Evolutionary conservation across 139 green algal species (phyloP).

Genomic region (Haematococcus sp.): DNA sequence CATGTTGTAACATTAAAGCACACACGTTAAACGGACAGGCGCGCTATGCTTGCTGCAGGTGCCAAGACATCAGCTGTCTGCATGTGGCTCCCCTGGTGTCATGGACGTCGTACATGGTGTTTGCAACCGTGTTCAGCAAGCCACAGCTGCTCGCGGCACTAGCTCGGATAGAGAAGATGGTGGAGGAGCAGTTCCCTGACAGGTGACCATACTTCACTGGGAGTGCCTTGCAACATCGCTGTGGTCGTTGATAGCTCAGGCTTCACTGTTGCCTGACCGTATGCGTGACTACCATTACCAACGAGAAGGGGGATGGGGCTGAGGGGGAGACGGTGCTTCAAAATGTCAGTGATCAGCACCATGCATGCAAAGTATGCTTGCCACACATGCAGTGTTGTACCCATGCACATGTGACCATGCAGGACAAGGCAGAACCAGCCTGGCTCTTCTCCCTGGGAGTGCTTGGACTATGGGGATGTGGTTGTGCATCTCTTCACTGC

Average conservation of each 20-base stretch:
- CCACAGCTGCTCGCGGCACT: conserved; percentile 58
- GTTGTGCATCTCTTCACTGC: conserved; percentile 63
- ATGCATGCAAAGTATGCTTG: too few species aligned
- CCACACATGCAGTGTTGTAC: too few species aligned
- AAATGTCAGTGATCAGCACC: too few species aligned
- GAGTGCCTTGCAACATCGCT: too few species aligned
- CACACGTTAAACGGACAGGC: too few species aligned
- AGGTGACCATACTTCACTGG: conserved; percentile 8
- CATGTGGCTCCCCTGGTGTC: conserved; percentile 64
- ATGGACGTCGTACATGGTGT: conserved; percentile 65
- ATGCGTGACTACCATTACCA: too few species aligned
- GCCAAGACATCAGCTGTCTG: conserved; percentile 58
- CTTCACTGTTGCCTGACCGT: too few species aligned
- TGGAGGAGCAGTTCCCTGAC: conserved; percentile 18
- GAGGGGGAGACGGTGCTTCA: too few species aligned
- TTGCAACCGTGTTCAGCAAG: conserved; percentile 1
- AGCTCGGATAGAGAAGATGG: conserved; percentile 53
- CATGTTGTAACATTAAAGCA: too few species aligned
- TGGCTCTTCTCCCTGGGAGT: conserved; percentile 43
- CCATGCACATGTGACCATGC: too few species aligned
- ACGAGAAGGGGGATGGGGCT: too few species aligned
- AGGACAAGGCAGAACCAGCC: conserved; percentile 17
- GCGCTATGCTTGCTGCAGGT: conserved; percentile 37
- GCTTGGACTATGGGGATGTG: conserved; percentile 59
- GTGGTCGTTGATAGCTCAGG: too few species aligned